Conservation (phyloP, 139 green algal species). For the Cymbomonas tetramitiformis region DNA sequence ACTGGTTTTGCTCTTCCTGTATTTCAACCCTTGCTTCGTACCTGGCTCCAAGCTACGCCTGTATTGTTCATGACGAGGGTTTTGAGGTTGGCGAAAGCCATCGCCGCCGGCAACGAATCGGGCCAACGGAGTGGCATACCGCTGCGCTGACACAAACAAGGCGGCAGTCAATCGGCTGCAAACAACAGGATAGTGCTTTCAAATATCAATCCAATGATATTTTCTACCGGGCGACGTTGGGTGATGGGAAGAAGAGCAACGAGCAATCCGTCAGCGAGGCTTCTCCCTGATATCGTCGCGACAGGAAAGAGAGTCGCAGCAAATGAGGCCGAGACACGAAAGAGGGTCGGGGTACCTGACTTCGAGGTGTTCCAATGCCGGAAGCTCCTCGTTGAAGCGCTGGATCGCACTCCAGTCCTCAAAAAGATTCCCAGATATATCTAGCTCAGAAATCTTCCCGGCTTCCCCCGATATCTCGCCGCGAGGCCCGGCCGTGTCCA, state of each 20-base stretch:
- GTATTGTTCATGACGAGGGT: background rate
- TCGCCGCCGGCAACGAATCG: background rate
- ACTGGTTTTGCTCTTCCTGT: too few species aligned
- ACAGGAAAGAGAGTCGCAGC: background rate
- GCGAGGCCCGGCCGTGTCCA: background rate
- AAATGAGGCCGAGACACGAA: background rate
- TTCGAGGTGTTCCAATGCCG: background rate
- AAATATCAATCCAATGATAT: background rate
- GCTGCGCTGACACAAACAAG: too few species aligned
- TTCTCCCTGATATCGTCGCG: background rate
- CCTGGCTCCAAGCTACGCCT: too few species aligned
- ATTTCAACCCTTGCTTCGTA: too few species aligned
- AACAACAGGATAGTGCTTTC: too few species aligned
- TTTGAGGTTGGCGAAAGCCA: background rate
- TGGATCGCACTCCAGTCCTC: background rate
- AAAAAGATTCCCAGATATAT: slow-evolving; percentile 2
- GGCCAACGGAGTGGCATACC: too few species aligned
- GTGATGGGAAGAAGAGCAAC: background rate
- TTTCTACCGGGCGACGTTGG: background rate
- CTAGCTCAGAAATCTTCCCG: background rate
- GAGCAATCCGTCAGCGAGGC: background rate
- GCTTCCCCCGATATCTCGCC: background rate
- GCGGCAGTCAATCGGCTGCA: too few species aligned
- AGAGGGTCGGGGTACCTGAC: background rate
- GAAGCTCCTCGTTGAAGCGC: background rate